A percentile compares a stretch with the other conserved stretches of the same genome.
phyloP scores from a whole-genome alignment of 495 filamentous ascomycete genomes.

The Podospora fimiseda region DNA sequence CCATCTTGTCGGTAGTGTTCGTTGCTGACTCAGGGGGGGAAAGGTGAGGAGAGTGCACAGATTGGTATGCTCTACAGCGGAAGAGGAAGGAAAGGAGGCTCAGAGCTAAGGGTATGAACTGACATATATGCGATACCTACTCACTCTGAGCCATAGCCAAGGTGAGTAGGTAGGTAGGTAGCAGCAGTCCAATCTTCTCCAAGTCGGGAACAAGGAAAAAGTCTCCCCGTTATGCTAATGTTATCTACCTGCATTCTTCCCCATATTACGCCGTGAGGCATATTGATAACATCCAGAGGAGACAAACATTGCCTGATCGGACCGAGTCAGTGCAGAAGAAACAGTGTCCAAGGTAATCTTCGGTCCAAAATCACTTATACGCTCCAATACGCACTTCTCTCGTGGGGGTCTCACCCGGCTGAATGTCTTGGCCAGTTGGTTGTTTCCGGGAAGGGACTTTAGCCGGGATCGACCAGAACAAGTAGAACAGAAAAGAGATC shows the following conservation, averaged over 20 bases:
- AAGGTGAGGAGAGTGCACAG: background rate
- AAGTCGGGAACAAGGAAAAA: too few species aligned
- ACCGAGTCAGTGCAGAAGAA: background rate
- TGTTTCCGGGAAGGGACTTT: background rate
- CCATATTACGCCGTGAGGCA: background rate
- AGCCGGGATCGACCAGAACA: background rate
- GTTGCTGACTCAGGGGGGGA: background rate
- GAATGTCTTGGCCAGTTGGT: background rate
- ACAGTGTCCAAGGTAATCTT: background rate
- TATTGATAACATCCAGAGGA: background rate
- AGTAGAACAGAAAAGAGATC: background rate
- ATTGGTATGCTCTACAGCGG: background rate
- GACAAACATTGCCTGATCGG: background rate
- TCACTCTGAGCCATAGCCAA: too few species aligned
- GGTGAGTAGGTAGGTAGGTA: too few species aligned
- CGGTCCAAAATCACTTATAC: too few species aligned
- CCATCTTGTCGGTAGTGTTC: conserved; percentile 31
- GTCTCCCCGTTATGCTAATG: too few species aligned
- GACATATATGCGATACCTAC: too few species aligned
- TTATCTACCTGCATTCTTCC: background rate
- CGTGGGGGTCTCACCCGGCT: too few species aligned
- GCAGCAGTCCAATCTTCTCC: too few species aligned
- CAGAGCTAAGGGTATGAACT: background rate
- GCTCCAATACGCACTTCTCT: too few species aligned
- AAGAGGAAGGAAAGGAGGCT: background rate